Evolutionary conservation across 2,329 filamentous ascomycete genomes (phyloP).

Genomic region (Calonectria henricotiae): DNA sequence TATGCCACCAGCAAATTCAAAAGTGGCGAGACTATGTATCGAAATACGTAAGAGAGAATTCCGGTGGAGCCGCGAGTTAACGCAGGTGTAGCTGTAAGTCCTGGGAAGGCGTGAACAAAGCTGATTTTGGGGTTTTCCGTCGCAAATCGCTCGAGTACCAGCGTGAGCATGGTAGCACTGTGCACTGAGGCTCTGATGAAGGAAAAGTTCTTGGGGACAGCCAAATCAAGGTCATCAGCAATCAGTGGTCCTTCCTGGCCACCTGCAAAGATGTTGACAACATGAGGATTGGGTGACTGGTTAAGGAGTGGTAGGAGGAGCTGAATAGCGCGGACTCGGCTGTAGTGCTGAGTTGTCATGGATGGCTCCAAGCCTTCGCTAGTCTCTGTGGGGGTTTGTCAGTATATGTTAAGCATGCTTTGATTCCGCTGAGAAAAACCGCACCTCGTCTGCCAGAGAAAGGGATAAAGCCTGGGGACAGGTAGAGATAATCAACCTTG

Average conservation of each 20-base stretch:
- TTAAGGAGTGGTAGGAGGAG: slow-evolving; percentile 72
- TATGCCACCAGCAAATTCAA: slow-evolving; percentile 36
- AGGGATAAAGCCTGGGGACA: slow-evolving; percentile 58
- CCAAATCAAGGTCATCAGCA: slow-evolving; percentile 64
- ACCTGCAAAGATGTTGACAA: slow-evolving; percentile 67
- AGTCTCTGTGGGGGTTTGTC: slow-evolving; percentile 62
- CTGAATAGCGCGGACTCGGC: slow-evolving; percentile 70
- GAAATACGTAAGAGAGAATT: slow-evolving; percentile 33
- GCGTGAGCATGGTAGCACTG: slow-evolving; percentile 65
- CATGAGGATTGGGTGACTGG: slow-evolving; percentile 59
- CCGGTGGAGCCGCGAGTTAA: slow-evolving; percentile 48
- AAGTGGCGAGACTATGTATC: slow-evolving; percentile 41
- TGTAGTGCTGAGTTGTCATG: slow-evolving; percentile 71
- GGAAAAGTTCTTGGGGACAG: slow-evolving; percentile 56
- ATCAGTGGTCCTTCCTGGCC: slow-evolving; percentile 67
- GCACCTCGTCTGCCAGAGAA: slow-evolving; percentile 49
- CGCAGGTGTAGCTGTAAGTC: slow-evolving; percentile 48
- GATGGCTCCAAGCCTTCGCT: slow-evolving; percentile 71
- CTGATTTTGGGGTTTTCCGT: slow-evolving; percentile 60
- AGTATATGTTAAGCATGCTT: background rate
- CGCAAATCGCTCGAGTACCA: slow-evolving; percentile 67
- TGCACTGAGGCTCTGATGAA: slow-evolving; percentile 57
- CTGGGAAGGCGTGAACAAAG: slow-evolving; percentile 58
- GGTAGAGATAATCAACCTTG: slow-evolving; percentile 64
- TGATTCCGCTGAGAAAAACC: background rate